phyloP scores from a whole-genome alignment of 2,329 filamentous ascomycete species.

The Colletotrichum simmondsii region DNA sequence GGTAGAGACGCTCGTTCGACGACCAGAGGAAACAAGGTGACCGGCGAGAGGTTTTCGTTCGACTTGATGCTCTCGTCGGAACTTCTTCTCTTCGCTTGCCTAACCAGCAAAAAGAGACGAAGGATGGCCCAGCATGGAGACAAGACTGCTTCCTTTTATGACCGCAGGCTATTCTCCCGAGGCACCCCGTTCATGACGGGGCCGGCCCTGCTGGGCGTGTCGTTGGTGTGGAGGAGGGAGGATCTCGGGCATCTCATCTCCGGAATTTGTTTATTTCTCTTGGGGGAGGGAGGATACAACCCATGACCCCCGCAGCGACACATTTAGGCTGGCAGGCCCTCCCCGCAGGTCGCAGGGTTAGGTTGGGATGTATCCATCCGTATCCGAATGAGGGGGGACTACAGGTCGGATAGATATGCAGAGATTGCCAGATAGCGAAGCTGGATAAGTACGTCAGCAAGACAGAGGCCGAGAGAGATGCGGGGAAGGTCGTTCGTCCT shows the following conservation, averaged over 20 bases:
- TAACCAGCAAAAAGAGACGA: not conserved
- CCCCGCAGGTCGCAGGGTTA: not conserved
- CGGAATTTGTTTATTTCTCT: slow-evolving; percentile 1
- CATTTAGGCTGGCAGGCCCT: not conserved
- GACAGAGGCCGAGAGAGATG: not conserved
- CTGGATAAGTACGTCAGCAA: not conserved
- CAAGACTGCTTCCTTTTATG: not conserved
- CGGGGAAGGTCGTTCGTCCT: slow-evolving; percentile 8
- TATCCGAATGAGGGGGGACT: not conserved
- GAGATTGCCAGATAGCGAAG: not conserved
- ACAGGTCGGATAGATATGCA: not conserved
- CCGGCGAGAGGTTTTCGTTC: not conserved
- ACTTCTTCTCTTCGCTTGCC: not conserved
- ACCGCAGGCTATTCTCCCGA: not conserved
- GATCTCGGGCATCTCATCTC: slow-evolving; percentile 22
- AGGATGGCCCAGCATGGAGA: not conserved
- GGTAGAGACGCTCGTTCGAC: not conserved
- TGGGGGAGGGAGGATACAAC: not conserved
- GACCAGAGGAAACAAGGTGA: not conserved
- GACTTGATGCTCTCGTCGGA: not conserved
- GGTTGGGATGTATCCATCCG: not conserved
- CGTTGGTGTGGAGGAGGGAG: not conserved
- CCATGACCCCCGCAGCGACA: not conserved
- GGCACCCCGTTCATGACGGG: not conserved
- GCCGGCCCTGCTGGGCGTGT: no score